Percentiles rank a stretch among this genome's conserved stretches.
Evolutionary conservation across 345 rosid genomes (phyloP).

Genomic region (Angophora floribunda): DNA sequence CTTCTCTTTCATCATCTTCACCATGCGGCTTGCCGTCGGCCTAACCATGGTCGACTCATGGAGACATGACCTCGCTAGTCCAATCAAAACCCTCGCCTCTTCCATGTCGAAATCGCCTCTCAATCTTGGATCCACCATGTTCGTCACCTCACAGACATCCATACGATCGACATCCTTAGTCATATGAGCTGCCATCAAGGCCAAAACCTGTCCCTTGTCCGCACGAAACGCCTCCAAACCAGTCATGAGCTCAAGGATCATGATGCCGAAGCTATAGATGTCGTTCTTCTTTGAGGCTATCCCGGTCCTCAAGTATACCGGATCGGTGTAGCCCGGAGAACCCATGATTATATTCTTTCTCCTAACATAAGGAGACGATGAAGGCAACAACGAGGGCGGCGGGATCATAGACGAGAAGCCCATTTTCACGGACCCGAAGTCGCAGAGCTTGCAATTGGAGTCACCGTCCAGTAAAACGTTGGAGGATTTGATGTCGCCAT

Average conservation of each 20-base stretch:
- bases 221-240: constrained; percentile 48
- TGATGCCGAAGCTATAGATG: constrained; percentile 65
- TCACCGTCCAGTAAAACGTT: constrained; percentile 58
- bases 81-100: constrained; percentile 16
- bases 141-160: not conserved
- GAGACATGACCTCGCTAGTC: constrained; percentile 13
- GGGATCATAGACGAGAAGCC: constrained; percentile 59
- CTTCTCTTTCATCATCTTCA: not conserved
- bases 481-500: constrained; percentile 79
- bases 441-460: constrained; percentile 68
- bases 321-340: constrained; percentile 86
- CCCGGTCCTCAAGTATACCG: constrained; percentile 69
- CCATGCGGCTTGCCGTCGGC: constrained; percentile 12
- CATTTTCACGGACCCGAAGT: constrained; percentile 68
- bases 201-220: constrained; percentile 11
- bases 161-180: not conserved
- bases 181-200: not conserved
- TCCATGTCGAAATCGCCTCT: constrained; percentile 13
- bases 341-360: constrained; percentile 53
- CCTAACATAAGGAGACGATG: not conserved
- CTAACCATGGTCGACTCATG: constrained; percentile 3
- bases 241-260: constrained; percentile 59
- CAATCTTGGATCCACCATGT: constrained; percentile 21
- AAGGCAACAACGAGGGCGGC: not conserved
- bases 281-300: constrained; percentile 75